phyloP scores from a whole-genome alignment of 306 rosid genomes.

The Cicer pinnatifidum region DNA sequence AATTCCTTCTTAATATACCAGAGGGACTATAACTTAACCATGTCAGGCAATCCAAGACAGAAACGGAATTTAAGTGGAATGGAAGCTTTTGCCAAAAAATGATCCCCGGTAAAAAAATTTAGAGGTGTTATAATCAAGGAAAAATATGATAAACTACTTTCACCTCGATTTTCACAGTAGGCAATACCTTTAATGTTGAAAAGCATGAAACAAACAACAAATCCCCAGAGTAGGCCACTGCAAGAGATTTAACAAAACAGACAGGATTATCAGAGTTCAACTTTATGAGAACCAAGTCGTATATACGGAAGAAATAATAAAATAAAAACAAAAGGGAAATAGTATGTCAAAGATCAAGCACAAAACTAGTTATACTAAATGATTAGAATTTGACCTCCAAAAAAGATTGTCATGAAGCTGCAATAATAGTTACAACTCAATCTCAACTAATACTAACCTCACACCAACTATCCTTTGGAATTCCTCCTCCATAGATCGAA shows the following conservation, averaged over 20 bases:
- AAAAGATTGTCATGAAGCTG: slow-evolving; percentile 37
- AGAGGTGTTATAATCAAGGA: slow-evolving; percentile 20
- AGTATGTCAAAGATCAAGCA: slow-evolving; percentile 20
- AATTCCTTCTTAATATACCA: too few species aligned
- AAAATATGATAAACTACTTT: slow-evolving; percentile 5
- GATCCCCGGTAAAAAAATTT: not conserved
- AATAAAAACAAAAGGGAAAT: slow-evolving; percentile 15
- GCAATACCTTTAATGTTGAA: slow-evolving; percentile 83
- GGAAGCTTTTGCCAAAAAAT: slow-evolving; percentile 23
- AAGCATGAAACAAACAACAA: slow-evolving; percentile 93
- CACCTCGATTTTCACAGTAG: slow-evolving; percentile 21
- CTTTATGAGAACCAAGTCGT: slow-evolving; percentile 25
- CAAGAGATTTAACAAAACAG: slow-evolving; percentile 51
- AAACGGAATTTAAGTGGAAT: slow-evolving; percentile 10
- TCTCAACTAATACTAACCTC: slow-evolving; percentile 59
- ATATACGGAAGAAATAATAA: slow-evolving; percentile 37
- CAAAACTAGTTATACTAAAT: not conserved
- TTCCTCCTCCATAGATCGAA: slow-evolving; percentile 98
- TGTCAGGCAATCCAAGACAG: slow-evolving; percentile 24
- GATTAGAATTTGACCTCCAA: slow-evolving; percentile 20
- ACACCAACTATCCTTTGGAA: slow-evolving; percentile 97
- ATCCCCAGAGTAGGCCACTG: slow-evolving; percentile 96
- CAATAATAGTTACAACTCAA: slow-evolving; percentile 25
- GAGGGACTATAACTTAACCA: not conserved
- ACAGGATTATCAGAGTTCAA: slow-evolving; percentile 39